Percentiles rank a stretch among this genome's conserved stretches.
phyloP scores from a whole-genome alignment of 2,329 filamentous ascomycete species.

The Bertia moriformis region DNA sequence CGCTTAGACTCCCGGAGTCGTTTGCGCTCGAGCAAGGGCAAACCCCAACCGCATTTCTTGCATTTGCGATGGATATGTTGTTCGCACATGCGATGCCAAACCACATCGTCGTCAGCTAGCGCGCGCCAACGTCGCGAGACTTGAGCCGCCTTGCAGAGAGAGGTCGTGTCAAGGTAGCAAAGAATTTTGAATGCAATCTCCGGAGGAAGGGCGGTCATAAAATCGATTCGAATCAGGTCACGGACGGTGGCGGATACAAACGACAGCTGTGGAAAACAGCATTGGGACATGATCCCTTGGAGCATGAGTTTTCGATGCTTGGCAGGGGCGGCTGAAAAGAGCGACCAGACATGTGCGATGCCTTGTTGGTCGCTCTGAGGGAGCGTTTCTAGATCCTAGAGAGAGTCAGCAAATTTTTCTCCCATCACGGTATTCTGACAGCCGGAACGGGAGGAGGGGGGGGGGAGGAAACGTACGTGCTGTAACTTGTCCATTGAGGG shows the following conservation, averaged over 20 bases:
- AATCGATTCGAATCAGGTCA: conserved; percentile 95
- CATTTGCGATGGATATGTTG: conserved; percentile 91
- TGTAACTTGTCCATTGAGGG: conserved; percentile 92
- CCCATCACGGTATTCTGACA: conserved; percentile 7
- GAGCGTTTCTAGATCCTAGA: conserved; percentile 70
- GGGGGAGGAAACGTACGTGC: conserved; percentile 42
- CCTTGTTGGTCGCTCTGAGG: conserved; percentile 80
- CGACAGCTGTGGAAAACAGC: conserved; percentile 93
- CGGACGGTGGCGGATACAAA: conserved; percentile 80
- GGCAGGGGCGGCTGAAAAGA: conserved; percentile 87
- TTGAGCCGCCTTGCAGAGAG: conserved; percentile 87
- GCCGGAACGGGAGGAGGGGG: conserved; percentile 1
- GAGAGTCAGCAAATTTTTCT: no score
- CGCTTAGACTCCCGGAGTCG: conserved; percentile 74
- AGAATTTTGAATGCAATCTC: conserved; percentile 91
- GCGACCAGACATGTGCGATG: conserved; percentile 92
- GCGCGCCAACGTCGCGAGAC: conserved; percentile 79
- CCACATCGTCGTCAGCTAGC: conserved; percentile 89
- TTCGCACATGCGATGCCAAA: conserved; percentile 97
- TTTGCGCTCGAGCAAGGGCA: conserved; percentile 80
- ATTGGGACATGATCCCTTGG: conserved; percentile 88
- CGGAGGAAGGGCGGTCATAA: conserved; percentile 71
- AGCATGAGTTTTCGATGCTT: conserved; percentile 94
- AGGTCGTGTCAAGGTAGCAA: conserved; percentile 81
- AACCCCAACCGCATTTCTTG: conserved; percentile 86